These are phyloP conservation scores for Corylus heterophylla DNA, from an alignment of 306 rosid genomes.

Conservation along the genomic window DNA sequence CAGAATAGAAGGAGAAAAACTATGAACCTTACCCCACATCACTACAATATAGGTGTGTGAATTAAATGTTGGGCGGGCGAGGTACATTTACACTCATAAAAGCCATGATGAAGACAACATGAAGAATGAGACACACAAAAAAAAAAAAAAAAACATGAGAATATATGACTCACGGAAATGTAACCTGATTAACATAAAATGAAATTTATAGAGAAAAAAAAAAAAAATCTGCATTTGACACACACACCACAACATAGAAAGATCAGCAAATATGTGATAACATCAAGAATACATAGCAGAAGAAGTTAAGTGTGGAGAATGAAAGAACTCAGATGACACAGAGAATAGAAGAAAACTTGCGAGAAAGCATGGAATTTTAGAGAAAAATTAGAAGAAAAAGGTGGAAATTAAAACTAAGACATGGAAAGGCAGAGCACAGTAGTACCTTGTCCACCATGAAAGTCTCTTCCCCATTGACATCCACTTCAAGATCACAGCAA, in stretches of 20 bases:
- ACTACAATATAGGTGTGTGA: conserved; percentile 53
- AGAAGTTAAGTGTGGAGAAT: neutral
- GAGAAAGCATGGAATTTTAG: neutral
- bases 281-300: neutral
- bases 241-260: neutral
- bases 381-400: neutral
- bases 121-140: neutral
- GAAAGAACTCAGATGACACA: neutral
- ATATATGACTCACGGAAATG: neutral
- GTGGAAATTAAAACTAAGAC: neutral
- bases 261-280: neutral
- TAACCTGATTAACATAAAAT: neutral
- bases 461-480: conserved; percentile 85
- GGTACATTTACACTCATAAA: conserved; percentile 26
- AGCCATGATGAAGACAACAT: conserved; percentile 19
- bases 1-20: conserved; percentile 23
- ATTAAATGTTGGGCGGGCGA: conserved; percentile 42
- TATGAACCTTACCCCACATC: conserved; percentile 52
- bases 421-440: conserved; percentile 13
- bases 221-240: neutral
- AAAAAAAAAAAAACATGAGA: neutral
- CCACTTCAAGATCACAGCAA: conserved; percentile 84
- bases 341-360: neutral
- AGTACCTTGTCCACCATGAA: conserved; percentile 85
- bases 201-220: neutral